Percentiles rank a stretch among this genome's conserved stretches.
Evolutionary conservation across 441 rosid genomes (phyloP).

Genomic region (Jatropha podagrica): DNA sequence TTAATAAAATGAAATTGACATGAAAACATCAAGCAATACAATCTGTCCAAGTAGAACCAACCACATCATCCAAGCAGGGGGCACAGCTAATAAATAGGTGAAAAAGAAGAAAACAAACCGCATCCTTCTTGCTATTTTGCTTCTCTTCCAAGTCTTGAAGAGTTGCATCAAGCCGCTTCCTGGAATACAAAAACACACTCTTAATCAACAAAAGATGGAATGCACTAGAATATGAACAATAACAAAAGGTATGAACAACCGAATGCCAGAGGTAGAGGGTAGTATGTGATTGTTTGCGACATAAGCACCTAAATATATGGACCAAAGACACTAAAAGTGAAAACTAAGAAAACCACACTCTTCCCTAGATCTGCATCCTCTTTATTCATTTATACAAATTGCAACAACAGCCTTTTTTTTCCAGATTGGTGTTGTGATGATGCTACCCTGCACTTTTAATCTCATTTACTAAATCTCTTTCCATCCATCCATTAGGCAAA

Average conservation of each 20-base stretch:
- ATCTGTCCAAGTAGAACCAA: background rate
- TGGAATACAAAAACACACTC: slow-evolving; percentile 21
- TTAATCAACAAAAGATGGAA: background rate
- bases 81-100: background rate
- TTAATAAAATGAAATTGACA: background rate
- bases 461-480: background rate
- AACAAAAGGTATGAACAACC: background rate
- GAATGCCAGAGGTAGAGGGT: background rate
- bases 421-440: background rate
- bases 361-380: background rate
- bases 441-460: background rate
- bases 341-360: background rate
- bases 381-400: background rate
- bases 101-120: slow-evolving; percentile 43
- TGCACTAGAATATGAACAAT: background rate
- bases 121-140: slow-evolving; percentile 89
- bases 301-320: background rate
- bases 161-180: slow-evolving; percentile 86
- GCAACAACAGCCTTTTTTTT: background rate
- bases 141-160: slow-evolving; percentile 91
- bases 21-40: background rate
- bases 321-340: background rate
- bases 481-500: background rate
- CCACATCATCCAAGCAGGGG: too few relatives aligned
- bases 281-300: background rate